Conservation (phyloP, 495 filamentous ascomycete species). For the Penicillium goetzii region DNA sequence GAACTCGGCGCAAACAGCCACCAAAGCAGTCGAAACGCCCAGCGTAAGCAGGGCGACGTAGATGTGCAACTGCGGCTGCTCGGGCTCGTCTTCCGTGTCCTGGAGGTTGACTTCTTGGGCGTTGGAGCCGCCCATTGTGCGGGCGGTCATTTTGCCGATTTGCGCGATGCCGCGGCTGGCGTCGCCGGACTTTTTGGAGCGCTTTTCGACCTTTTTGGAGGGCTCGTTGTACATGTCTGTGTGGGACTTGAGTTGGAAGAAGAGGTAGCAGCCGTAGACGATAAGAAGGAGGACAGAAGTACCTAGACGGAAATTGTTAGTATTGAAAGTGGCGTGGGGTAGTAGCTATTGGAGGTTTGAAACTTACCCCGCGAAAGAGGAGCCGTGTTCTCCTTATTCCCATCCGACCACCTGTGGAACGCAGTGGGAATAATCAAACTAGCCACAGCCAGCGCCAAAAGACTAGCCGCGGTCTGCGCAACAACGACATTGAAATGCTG, state of each 20-base stretch:
- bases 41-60: conserved; percentile 72
- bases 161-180: conserved; percentile 61
- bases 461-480: conserved; percentile 85
- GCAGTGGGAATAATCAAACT: conserved; percentile 88
- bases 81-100: conserved; percentile 61
- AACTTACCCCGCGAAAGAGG: conserved; percentile 45
- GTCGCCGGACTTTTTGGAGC: conserved; percentile 60
- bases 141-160: conserved; percentile 59
- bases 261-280: conserved; percentile 75
- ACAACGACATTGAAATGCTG: conserved; percentile 93
- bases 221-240: conserved; percentile 71
- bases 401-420: conserved; percentile 63
- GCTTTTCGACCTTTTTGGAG: conserved; percentile 68
- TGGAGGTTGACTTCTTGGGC: conserved; percentile 50
- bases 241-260: conserved; percentile 84
- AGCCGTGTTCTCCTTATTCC: conserved; percentile 31
- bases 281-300: conserved; percentile 75
- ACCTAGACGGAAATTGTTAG: conserved; percentile 38
- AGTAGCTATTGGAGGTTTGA: neutral
- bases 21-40: conserved; percentile 70
- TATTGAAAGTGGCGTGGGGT: neutral
- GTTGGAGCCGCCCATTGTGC: conserved; percentile 40
- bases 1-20: conserved; percentile 88
- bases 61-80: conserved; percentile 73
- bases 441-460: conserved; percentile 78